Percentiles rank a stretch among this genome's conserved stretches.
Conservation (phyloP, 192 early-diverging fungal genomes). For the Coemansia sp. region DNA sequence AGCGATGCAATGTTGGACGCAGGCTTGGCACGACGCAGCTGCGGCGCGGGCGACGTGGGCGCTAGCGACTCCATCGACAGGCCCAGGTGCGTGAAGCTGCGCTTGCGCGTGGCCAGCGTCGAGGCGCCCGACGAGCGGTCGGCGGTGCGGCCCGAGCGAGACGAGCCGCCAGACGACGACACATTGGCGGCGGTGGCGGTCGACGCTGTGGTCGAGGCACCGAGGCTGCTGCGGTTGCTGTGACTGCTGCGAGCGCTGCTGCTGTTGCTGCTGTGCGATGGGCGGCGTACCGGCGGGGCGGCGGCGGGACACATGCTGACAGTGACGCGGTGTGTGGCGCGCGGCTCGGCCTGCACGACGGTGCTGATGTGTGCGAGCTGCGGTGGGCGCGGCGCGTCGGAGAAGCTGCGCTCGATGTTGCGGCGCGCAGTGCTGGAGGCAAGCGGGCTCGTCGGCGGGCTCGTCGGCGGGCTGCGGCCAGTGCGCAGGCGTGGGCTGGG, state of each 20-base stretch:
- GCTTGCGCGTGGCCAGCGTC: slow-evolving; percentile 44
- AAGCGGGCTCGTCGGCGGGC: slow-evolving; percentile 15
- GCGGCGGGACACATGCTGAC: slow-evolving; percentile 35
- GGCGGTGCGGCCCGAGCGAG: slow-evolving; percentile 11
- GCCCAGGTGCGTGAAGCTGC: slow-evolving; percentile 51
- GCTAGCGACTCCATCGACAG: slow-evolving; percentile 47
- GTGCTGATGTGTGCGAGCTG: slow-evolving; percentile 3
- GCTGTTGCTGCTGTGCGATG: slow-evolving; percentile 8
- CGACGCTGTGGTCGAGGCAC: slow-evolving; percentile 1
- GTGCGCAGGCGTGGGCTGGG: slow-evolving; percentile 22
- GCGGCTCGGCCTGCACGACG: slow-evolving; percentile 3
- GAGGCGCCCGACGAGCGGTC: slow-evolving; percentile 31
- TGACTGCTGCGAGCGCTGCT: not conserved
- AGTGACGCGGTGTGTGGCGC: slow-evolving; percentile 32
- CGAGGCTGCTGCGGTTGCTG: slow-evolving; percentile 2
- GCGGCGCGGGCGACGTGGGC: slow-evolving; percentile 10
- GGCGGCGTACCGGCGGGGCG: too few species aligned
- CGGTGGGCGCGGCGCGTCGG: slow-evolving; percentile 29
- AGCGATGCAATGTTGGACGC: slow-evolving; percentile 20
- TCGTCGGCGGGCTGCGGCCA: slow-evolving; percentile 9
- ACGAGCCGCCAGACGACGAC: not conserved
- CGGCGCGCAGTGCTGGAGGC: slow-evolving; percentile 8
- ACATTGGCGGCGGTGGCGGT: slow-evolving; percentile 15
- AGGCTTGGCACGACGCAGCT: slow-evolving; percentile 41
- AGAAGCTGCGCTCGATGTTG: slow-evolving; percentile 38